Conservation (phyloP, 306 rosid species). For the Canavalia ensiformis region DNA sequence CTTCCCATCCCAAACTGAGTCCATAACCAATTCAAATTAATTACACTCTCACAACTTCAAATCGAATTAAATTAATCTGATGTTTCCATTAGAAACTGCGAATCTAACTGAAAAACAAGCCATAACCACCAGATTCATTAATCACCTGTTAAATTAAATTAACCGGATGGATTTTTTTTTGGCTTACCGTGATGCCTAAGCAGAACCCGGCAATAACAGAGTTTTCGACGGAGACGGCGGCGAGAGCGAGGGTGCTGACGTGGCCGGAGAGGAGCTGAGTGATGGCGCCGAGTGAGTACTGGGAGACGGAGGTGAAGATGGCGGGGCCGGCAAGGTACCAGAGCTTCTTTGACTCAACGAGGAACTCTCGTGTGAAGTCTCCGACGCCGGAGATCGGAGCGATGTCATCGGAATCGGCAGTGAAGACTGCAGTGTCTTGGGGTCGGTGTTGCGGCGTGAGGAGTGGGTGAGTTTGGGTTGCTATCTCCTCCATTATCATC, state of each 20-base stretch:
- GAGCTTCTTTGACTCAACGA: constrained; percentile 68
- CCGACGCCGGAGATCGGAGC: constrained; percentile 54
- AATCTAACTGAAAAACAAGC: too few relatives aligned
- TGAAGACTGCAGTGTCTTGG: constrained; percentile 52
- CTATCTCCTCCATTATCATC: constrained; percentile 30
- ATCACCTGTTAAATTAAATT: too few relatives aligned
- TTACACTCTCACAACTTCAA: too few relatives aligned
- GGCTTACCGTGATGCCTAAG: constrained; percentile 74
- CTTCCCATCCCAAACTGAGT: constrained; percentile 92
- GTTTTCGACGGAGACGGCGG: constrained; percentile 89
- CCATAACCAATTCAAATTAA: background rate
- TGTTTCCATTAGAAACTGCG: too few relatives aligned
- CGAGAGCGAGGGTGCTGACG: constrained; percentile 74
- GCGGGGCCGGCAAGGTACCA: constrained; percentile 97
- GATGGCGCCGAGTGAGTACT: constrained; percentile 90
- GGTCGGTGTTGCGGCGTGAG: constrained; percentile 13
- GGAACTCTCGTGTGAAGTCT: constrained; percentile 64
- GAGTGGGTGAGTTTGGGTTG: constrained; percentile 38
- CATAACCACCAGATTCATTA: background rate
- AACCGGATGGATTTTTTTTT: too few relatives aligned
- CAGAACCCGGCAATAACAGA: constrained; percentile 95
- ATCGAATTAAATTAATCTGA: too few relatives aligned
- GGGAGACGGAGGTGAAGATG: constrained; percentile 81
- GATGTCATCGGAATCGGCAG: constrained; percentile 67
- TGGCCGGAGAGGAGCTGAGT: constrained; percentile 90